Base-by-base conservation (phyloP, 2,329 filamentous ascomycete species). In the Clarireedia monteithiana region DNA sequence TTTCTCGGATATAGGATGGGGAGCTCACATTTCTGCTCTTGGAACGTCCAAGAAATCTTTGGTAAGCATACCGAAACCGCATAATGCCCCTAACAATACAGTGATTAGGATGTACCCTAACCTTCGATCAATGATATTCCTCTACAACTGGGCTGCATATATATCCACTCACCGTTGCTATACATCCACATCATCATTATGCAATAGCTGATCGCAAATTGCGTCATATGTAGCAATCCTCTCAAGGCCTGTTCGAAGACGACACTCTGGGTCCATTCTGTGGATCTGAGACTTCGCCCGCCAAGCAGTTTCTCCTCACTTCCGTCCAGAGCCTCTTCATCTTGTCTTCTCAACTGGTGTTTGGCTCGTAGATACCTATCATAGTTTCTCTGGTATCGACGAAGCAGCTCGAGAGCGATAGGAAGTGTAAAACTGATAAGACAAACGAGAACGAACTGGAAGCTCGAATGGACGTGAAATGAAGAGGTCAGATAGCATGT, bases 161-260 rank as follows among this genome's bases (percentile, higher is more conserved):
- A 23, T n/a, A 26, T 38, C 23, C 20, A 38, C 59, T 23, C 47
- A 62, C 62, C 63, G 56, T 65, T 65, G 40, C 55, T 62, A 59
- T 62, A 63, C 61, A 64, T 63, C 48, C 63, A 63, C 42, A 64
- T 44, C 39, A 63, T 50, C 59, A 62, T 62, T 15, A 62, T 42
- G 34, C 55, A 59, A 52, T 61, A 62, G 45, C 54, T 58, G 10
- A 61, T 50, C 2, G 44, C 51, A 54, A 66, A 63, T 39, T 65
- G 64, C 26, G 59, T 24, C 26, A 48, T 53, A 55, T 65, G 60
- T 15, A 64, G 47, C 2, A 44, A 17, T 0, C 62, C 61, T 26
- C 62, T 60, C 27, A 52, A 38, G 1, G 46, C 30, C 40, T 63
- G 63, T 49, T 63, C 59, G 9, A 62, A 14, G 6, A 57, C 17